Evolutionary conservation across 176 grass and related monocot species (phyloP), one percentile per base, ranked within the genome.

Genomic region (Carex parvula): DNA sequence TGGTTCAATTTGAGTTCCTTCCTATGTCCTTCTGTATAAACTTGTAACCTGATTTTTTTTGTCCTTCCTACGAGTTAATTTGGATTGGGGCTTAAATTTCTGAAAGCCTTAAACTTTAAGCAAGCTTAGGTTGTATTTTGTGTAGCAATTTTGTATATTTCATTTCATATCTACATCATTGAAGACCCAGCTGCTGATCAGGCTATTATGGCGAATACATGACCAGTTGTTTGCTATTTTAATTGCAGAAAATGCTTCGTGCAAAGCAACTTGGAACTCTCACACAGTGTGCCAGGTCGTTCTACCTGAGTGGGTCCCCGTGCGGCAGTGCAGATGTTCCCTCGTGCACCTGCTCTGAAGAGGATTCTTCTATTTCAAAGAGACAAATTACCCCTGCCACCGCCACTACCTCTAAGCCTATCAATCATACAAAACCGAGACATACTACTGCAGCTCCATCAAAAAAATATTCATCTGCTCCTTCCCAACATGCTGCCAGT

Each of bases 161-260:
- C 3, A 48, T 72, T 22, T 37, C 32, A 8, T 41, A 14, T 17
- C 32, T 69, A 9, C 66, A 2, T 60, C 14, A 60, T 2, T 60
- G 14, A 2, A 60, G 17, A 59, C 17, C 56, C 18, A 20, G 60
- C 7, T 24, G 22, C 29, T 67, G 24, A 37, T 35, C n/a, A 62
- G 60, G 30, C 64, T 35, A 35, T 14, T 67, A 15, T 17, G 64
- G 13, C 26, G 11, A 33, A 16, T 67, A 24, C 64, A 39, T 56
- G 11, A 77, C 42, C 41, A 46, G 1, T 60, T n/a, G n/a, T n/a
- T 69, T 33, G 26, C 29, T 82, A 29, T 8, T 42, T 55, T 69
- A 61, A 84, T 85, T 90, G 79, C 92, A 94, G 92, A 91, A 87
- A 88, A 98, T 98, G 95, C 91, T 98, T 84, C 91, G 92, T 80